A percentile compares a stretch with the other conserved stretches of the same genome.
These are phyloP conservation scores for Cladophialophora psammophila DNA, from an alignment of 2,329 filamentous ascomycete genomes.

Conservation along the genomic window DNA sequence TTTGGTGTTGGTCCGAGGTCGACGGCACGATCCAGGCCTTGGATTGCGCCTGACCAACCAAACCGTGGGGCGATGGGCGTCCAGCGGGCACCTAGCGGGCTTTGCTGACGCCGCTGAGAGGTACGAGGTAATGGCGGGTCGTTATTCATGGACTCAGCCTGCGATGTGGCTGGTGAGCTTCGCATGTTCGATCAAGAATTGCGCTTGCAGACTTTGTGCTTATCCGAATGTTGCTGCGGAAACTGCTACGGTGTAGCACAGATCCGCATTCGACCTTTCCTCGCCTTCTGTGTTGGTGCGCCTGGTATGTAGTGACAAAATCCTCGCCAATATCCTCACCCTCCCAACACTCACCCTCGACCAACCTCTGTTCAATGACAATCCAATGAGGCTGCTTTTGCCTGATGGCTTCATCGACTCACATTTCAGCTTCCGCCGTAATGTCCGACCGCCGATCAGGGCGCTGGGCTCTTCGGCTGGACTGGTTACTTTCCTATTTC, in stretches of 20 bases:
- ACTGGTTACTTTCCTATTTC: not conserved
- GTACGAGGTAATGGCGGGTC: not conserved
- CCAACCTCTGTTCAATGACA: conserved; percentile 20
- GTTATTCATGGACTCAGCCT: not conserved
- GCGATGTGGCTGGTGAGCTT: not conserved
- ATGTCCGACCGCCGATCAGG: conserved; percentile 8
- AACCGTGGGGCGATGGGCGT: not conserved
- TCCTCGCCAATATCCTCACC: conserved; percentile 9
- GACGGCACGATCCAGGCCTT: conserved; percentile 17
- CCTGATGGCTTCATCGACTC: not conserved
- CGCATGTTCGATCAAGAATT: not conserved
- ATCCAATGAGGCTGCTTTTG: conserved; percentile 9
- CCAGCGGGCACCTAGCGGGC: not conserved
- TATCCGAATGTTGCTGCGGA: not conserved
- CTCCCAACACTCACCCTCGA: not conserved
- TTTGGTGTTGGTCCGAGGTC: conserved; percentile 2
- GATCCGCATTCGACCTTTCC: too few species aligned
- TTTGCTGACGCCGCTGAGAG: not conserved
- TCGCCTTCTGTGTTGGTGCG: not conserved
- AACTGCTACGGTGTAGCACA: not conserved
- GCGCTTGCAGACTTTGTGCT: not conserved
- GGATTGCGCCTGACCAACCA: conserved; percentile 1
- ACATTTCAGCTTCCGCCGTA: not conserved
- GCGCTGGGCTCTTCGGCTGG: not conserved
- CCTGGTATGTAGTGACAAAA: not conserved